Conservation (phyloP, 345 rosid genomes). For the Gossypium anomalum region DNA sequence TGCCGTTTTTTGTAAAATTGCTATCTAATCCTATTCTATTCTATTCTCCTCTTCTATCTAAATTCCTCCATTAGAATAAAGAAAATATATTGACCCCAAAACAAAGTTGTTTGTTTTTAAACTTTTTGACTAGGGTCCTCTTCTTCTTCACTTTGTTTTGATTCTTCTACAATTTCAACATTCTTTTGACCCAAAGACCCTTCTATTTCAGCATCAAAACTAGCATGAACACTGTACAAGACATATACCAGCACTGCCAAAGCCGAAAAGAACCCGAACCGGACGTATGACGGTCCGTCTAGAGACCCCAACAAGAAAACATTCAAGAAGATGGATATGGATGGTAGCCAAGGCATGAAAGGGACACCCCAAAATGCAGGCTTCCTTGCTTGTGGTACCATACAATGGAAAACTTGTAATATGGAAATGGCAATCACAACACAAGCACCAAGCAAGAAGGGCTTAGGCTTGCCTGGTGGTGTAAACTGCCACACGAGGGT, state of each 20-base stretch:
- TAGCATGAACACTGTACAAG: slow-evolving; percentile 82
- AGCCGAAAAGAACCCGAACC: slow-evolving; percentile 59
- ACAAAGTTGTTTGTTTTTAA: slow-evolving; percentile 19
- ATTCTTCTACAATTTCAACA: slow-evolving; percentile 35
- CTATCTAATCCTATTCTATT: slow-evolving; percentile 3
- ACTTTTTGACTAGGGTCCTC: slow-evolving; percentile 31
- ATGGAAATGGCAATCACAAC: slow-evolving; percentile 37
- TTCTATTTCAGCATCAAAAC: slow-evolving; percentile 67
- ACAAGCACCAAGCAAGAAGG: slow-evolving; percentile 46
- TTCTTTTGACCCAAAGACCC: slow-evolving; percentile 38
- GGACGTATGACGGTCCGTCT: slow-evolving; percentile 54
- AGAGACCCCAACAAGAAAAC: slow-evolving; percentile 73
- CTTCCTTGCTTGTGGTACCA: slow-evolving; percentile 57
- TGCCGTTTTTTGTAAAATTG: neutral
- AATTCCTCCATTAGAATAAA: neutral
- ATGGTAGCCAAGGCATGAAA: slow-evolving; percentile 86
- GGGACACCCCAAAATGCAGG: slow-evolving; percentile 94
- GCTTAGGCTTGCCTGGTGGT: slow-evolving; percentile 47
- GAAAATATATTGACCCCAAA: neutral
- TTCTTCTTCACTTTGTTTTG: slow-evolving; percentile 31
- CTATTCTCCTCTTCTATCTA: neutral
- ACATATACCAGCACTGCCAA: slow-evolving; percentile 37
- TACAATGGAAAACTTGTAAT: slow-evolving; percentile 44
- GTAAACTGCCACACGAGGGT: slow-evolving; percentile 64
- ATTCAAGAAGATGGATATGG: slow-evolving; percentile 72